Percentiles rank a stretch among this genome's conserved stretches.
phyloP scores from a whole-genome alignment of 805 yeast species.

The Yueomyces sp. region DNA sequence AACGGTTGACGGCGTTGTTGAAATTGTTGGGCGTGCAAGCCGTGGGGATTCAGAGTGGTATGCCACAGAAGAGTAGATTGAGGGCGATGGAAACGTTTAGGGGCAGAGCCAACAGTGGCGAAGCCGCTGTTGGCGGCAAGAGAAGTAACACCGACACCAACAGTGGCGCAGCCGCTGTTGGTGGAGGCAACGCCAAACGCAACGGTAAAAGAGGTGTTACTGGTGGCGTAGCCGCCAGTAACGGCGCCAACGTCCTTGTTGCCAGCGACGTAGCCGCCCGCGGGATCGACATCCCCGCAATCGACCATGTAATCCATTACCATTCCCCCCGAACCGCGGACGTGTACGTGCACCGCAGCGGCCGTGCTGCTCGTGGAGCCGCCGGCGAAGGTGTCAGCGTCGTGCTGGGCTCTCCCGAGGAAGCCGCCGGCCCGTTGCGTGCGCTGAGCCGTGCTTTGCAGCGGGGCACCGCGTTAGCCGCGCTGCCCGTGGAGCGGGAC shows the following conservation, averaged over 20 bases:
- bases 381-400: slow-evolving; percentile 79
- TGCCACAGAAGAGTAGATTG: slow-evolving; percentile 89
- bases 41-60: slow-evolving; percentile 78
- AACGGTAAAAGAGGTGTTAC: no score
- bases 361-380: slow-evolving; percentile 97
- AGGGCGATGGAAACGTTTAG: slow-evolving; percentile 61
- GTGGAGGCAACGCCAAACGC: no score
- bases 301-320: slow-evolving; percentile 90
- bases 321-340: slow-evolving; percentile 93
- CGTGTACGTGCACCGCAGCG: slow-evolving; percentile 88
- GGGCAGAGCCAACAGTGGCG: slow-evolving; percentile 21
- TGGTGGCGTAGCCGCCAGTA: slow-evolving; percentile 14
- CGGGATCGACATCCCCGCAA: slow-evolving; percentile 84
- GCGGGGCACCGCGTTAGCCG: slow-evolving; percentile 39
- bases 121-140: no score
- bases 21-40: slow-evolving; percentile 53
- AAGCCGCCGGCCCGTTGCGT: slow-evolving; percentile 75
- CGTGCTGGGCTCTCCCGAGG: slow-evolving; percentile 86
- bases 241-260: slow-evolving; percentile 40
- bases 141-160: no score
- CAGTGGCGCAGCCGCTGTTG: no score
- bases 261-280: slow-evolving; percentile 98
- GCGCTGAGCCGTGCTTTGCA: slow-evolving; percentile 53
- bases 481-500: slow-evolving; percentile 66
- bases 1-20: slow-evolving; percentile 66